phyloP scores from a whole-genome alignment of 2,329 filamentous ascomycete species.

The Fusarium albidum region DNA sequence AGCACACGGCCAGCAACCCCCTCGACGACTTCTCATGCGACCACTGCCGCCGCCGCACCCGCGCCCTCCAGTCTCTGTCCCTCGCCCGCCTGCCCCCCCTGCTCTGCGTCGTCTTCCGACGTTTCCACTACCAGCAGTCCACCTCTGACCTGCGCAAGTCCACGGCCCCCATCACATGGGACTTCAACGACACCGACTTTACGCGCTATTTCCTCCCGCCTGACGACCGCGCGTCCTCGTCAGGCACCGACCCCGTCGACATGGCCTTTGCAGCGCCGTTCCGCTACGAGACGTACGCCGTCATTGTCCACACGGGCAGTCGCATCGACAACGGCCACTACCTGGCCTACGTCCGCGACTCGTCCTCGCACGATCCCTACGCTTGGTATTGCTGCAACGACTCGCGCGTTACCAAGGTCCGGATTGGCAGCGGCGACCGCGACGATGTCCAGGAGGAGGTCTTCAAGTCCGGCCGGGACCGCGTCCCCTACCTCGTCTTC shows the following conservation, averaged over 20 bases:
- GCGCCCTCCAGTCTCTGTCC: conserved; percentile 74
- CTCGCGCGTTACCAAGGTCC: conserved; percentile 49
- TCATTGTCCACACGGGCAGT: conserved; percentile 78
- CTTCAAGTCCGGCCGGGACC: conserved; percentile 47
- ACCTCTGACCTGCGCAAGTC: conserved; percentile 65
- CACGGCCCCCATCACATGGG: conserved; percentile 77
- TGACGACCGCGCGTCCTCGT: conserved; percentile 42
- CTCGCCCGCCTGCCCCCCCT: conserved; percentile 82
- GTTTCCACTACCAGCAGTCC: conserved; percentile 50
- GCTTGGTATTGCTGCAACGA: conserved; percentile 63
- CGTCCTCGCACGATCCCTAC: conserved; percentile 52
- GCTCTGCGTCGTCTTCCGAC: conserved; percentile 80
- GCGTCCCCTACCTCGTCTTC: conserved; percentile 58
- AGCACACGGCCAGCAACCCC: conserved; percentile 73
- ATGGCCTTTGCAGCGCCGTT: conserved; percentile 64
- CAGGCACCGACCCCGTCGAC: conserved; percentile 46
- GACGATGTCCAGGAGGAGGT: conserved; percentile 49
- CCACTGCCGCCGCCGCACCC: conserved; percentile 72
- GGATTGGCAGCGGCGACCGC: conserved; percentile 48
- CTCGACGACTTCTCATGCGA: conserved; percentile 78
- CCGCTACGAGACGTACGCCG: conserved; percentile 85
- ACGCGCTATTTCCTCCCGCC: conserved; percentile 52
- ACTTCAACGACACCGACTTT: conserved; percentile 72
- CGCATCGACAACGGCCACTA: conserved; percentile 81
- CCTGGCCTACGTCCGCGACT: conserved; percentile 72